Evolutionary conservation across 208 protist species (phyloP).

Genomic region (Crithidia fasciculata): DNA sequence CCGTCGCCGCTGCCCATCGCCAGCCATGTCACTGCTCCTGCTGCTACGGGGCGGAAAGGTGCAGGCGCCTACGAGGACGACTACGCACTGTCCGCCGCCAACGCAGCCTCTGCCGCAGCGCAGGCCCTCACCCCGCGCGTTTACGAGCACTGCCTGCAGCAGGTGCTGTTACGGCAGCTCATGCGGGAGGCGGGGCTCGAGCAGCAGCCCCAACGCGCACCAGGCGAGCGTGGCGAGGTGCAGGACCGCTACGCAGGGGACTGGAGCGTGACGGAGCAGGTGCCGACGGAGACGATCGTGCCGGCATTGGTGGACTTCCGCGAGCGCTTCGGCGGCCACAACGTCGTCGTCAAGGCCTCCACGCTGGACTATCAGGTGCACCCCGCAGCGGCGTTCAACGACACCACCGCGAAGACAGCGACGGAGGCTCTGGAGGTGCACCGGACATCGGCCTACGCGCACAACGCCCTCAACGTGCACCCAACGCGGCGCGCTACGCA

Average conservation of each 20-base stretch:
- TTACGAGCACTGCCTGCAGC: conserved; percentile 37
- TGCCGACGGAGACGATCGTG: conserved; percentile 24
- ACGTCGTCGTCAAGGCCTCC: conserved; percentile 27
- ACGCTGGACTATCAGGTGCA: conserved; percentile 14
- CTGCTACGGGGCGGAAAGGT: no score
- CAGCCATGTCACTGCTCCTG: no score
- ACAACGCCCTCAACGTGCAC: conserved; percentile 41
- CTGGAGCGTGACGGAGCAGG: conserved; percentile 38
- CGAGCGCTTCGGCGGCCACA: conserved; percentile 37
- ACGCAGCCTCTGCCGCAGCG: conserved; percentile 18
- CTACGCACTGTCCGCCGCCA: conserved; percentile 6
- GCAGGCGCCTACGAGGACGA: not conserved
- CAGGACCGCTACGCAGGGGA: not conserved
- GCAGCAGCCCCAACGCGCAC: not conserved
- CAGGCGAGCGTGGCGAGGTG: not conserved
- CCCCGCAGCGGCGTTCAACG: not conserved
- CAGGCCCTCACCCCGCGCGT: conserved; percentile 27
- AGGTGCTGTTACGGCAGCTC: conserved; percentile 29
- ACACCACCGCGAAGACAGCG: not conserved
- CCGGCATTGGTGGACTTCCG: conserved; percentile 25
- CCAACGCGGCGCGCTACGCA: conserved; percentile 29
- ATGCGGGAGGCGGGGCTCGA: conserved; percentile 28
- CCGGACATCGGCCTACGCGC: conserved; percentile 32
- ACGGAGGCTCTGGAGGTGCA: conserved; percentile 16
- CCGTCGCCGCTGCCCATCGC: no score